phyloP scores from a whole-genome alignment of 345 rosid species.

The Aethionema arabicum region DNA sequence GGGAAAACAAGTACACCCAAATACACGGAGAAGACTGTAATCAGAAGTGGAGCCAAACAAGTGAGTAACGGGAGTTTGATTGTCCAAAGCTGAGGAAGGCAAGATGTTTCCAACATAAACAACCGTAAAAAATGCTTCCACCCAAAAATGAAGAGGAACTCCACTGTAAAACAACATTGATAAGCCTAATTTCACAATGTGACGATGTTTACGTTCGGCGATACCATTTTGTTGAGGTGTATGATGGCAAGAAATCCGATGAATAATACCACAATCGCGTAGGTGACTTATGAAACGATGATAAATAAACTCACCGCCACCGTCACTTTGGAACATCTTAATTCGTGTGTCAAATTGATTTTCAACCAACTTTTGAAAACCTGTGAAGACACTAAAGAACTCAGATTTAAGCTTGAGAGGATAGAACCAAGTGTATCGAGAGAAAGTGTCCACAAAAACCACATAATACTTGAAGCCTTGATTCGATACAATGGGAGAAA shows the following conservation, averaged over 20 bases:
- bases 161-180: background rate
- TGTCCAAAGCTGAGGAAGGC: background rate
- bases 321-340: background rate
- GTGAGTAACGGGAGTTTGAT: background rate
- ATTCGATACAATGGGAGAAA: background rate
- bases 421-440: background rate
- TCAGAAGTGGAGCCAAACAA: background rate
- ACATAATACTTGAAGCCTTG: background rate
- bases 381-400: background rate
- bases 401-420: background rate
- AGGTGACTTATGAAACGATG: background rate
- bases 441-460: background rate
- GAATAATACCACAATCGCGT: background rate
- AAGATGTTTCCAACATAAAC: background rate
- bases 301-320: background rate
- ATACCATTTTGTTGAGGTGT: background rate
- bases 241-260: background rate
- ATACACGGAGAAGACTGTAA: fast-evolving
- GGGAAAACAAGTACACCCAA: background rate
- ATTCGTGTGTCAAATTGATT: background rate
- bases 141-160: background rate
- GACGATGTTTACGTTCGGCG: background rate
- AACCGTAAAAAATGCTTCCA: background rate
- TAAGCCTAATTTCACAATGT: background rate
- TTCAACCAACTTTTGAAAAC: background rate